Evolutionary conservation across 306 rosid genomes (phyloP).

Genomic region (Pyrus communis): DNA sequence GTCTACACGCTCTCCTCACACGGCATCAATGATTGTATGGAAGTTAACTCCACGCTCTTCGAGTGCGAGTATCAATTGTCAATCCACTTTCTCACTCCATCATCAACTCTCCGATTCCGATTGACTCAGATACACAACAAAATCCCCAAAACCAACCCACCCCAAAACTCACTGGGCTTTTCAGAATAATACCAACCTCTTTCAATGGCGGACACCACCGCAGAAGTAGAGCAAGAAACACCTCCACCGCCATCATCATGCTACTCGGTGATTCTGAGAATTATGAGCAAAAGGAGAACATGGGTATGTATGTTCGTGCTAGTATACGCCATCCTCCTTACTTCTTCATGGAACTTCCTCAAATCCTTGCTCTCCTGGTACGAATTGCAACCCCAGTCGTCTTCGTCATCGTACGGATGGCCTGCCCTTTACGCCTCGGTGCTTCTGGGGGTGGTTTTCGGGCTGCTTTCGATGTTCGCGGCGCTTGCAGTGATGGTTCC

Average conservation of each 20-base stretch:
- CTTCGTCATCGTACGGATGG: slow-evolving; percentile 46
- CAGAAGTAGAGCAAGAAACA: slow-evolving; percentile 28
- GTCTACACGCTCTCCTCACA: not conserved
- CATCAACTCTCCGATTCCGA: not conserved
- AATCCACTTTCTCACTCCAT: not conserved
- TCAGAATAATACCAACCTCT: not conserved
- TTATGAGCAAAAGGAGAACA: slow-evolving; percentile 77
- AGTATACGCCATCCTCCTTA: slow-evolving; percentile 48
- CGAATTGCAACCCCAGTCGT: slow-evolving; percentile 31
- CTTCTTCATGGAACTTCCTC: slow-evolving; percentile 62
- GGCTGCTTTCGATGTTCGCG: slow-evolving; percentile 75
- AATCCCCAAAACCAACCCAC: not conserved
- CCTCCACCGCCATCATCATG: slow-evolving; percentile 29
- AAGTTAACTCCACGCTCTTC: not conserved
- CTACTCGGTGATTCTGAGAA: slow-evolving; percentile 33
- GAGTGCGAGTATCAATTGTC: not conserved
- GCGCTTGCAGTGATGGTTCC: slow-evolving; percentile 74
- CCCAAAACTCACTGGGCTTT: not conserved
- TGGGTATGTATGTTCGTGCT: slow-evolving; percentile 62
- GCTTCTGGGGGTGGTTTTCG: slow-evolving; percentile 70
- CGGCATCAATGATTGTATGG: not conserved
- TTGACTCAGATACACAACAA: not conserved
- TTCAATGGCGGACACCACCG: slow-evolving; percentile 28
- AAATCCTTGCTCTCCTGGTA: slow-evolving; percentile 66
- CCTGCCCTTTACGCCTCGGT: slow-evolving; percentile 81